Percentiles rank a stretch among this genome's conserved stretches.
phyloP scores from a whole-genome alignment of 2,329 filamentous ascomycete species.

The Acrocalymma vagum region DNA sequence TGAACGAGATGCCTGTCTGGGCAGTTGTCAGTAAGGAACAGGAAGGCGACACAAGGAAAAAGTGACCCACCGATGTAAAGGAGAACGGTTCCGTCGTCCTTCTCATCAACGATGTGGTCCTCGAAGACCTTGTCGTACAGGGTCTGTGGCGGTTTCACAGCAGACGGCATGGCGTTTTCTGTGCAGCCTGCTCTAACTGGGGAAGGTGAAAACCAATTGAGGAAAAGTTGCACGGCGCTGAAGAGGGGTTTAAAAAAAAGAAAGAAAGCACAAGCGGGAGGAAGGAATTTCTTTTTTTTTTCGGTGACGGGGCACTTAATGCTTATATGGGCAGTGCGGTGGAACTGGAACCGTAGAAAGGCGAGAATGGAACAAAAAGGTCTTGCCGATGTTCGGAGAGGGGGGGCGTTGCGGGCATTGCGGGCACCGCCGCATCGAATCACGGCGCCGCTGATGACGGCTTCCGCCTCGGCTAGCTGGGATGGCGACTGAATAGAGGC shows the following conservation, averaged over 20 bases:
- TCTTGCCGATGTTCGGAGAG: constrained; percentile 41
- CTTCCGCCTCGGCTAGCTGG: constrained; percentile 16
- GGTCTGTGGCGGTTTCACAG: constrained; percentile 77
- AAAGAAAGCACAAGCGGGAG: too few species aligned
- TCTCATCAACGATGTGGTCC: constrained; percentile 93
- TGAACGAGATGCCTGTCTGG: constrained; percentile 94
- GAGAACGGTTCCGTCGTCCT: constrained; percentile 89
- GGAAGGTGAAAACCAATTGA: constrained; percentile 2
- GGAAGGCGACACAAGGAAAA: background rate
- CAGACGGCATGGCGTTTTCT: constrained; percentile 80
- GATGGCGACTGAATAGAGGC: constrained; percentile 6
- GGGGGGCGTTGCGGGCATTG: too few species aligned
- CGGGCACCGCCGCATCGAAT: constrained; percentile 30
- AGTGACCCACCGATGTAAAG: constrained; percentile 92
- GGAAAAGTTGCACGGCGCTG: background rate
- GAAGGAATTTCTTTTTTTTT: too few species aligned
- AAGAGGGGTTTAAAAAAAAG: too few species aligned
- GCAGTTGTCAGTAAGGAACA: constrained; percentile 29
- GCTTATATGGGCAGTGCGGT: constrained; percentile 34
- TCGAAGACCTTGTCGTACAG: constrained; percentile 98
- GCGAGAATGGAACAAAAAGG: constrained; percentile 36
- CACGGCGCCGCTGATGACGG: constrained; percentile 33
- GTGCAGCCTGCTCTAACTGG: too few species aligned
- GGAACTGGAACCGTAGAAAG: constrained; percentile 33
- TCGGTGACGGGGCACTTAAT: too few species aligned